Conservation (phyloP, 1,139 yeast species). For the Pichia sp. region DNA sequence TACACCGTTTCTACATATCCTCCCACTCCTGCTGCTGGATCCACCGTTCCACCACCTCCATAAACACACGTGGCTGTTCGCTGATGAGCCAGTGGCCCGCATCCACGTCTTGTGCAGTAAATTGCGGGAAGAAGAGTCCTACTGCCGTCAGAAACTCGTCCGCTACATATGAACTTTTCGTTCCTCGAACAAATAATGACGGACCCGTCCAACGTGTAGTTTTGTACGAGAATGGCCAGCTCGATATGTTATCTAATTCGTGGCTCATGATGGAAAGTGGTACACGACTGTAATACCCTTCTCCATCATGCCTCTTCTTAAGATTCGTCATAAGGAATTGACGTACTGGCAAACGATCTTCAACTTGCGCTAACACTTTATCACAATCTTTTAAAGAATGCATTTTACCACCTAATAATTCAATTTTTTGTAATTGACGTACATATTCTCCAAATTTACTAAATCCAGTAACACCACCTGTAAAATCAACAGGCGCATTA, state of each 20-base stretch:
- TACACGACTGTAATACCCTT: constrained; percentile 35
- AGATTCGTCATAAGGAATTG: constrained; percentile 76
- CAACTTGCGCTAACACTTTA: constrained; percentile 54
- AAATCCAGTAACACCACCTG: constrained; percentile 51
- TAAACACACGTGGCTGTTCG: constrained; percentile 69
- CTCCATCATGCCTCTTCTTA: constrained; percentile 32
- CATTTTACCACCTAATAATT: constrained; percentile 34
- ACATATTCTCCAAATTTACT: constrained; percentile 65
- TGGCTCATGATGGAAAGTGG: constrained; percentile 67
- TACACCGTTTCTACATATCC: too few relatives aligned
- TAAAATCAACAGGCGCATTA: constrained; percentile 60
- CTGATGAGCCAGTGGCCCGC: constrained; percentile 91
- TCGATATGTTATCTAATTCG: constrained; percentile 59
- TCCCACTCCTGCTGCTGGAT: constrained; percentile 26
- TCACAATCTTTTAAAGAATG: constrained; percentile 64
- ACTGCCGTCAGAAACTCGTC: constrained; percentile 76
- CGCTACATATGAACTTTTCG: constrained; percentile 70
- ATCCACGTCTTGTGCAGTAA: constrained; percentile 64
- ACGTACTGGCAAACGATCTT: constrained; percentile 54
- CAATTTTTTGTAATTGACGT: constrained; percentile 51
- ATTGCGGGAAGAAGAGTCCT: constrained; percentile 74
- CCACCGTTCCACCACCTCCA: constrained; percentile 51
- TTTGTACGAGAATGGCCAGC: constrained; percentile 55
- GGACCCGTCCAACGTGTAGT: constrained; percentile 63
- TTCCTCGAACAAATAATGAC: constrained; percentile 72